Evolutionary conservation across 129 eudicot genomes (phyloP).

Genomic region (Flaveria robusta): DNA sequence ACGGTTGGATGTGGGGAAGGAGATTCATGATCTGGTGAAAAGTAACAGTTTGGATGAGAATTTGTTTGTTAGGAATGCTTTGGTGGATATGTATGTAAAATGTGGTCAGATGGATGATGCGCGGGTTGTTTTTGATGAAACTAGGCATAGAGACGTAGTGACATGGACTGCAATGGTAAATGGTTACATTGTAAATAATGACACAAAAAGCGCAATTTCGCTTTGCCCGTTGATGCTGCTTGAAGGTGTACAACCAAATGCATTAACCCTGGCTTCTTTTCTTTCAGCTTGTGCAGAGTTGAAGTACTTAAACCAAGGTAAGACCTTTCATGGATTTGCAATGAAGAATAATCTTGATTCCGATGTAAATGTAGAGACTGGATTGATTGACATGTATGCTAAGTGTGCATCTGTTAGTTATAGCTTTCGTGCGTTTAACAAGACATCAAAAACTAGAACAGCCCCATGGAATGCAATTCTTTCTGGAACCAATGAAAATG

Average conservation of each 20-base stretch:
- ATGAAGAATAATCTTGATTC: slow-evolving; percentile 54
- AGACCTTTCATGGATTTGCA: slow-evolving; percentile 78
- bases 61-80: slow-evolving; percentile 65
- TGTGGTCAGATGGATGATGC: slow-evolving; percentile 73
- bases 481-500: slow-evolving; percentile 54
- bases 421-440: slow-evolving; percentile 53
- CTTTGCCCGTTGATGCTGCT: slow-evolving; percentile 54
- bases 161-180: slow-evolving; percentile 85
- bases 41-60: slow-evolving; percentile 45
- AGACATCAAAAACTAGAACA: slow-evolving; percentile 56
- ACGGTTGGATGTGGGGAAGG: slow-evolving; percentile 49
- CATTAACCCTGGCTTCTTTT: slow-evolving; percentile 67
- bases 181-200: slow-evolving; percentile 56
- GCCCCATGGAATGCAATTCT: slow-evolving; percentile 80
- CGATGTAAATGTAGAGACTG: slow-evolving; percentile 71
- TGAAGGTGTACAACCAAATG: slow-evolving; percentile 72
- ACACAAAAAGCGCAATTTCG: slow-evolving; percentile 45
- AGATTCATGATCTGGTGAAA: slow-evolving; percentile 55
- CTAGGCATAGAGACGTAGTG: slow-evolving; percentile 69
- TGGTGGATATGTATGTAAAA: slow-evolving; percentile 83
- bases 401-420: slow-evolving; percentile 52
- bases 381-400: slow-evolving; percentile 78
- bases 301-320: slow-evolving; percentile 55
- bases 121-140: slow-evolving; percentile 46
- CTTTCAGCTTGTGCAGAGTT: slow-evolving; percentile 66